Conservation (phyloP, 371 early-diverging fungal genomes). For the Mucor lusitanicus region DNA sequence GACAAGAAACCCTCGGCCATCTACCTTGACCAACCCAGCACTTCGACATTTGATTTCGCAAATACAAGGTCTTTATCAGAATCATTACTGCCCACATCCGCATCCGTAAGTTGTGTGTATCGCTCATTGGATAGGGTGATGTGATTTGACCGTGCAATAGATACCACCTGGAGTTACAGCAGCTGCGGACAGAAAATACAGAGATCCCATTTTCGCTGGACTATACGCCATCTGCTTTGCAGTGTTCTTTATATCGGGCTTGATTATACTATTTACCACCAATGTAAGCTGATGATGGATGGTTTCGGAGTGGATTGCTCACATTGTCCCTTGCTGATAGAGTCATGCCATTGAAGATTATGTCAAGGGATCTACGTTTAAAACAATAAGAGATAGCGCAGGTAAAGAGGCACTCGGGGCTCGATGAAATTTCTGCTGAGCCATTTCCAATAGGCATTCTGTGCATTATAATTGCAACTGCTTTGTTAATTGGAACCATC, state of each 20-base stretch:
- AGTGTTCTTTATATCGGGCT: slow-evolving; percentile 46
- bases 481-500: slow-evolving; percentile 51
- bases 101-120: slow-evolving; percentile 31
- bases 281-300: slow-evolving; percentile 41
- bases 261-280: slow-evolving; percentile 54
- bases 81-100: slow-evolving; percentile 43
- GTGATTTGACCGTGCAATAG: slow-evolving; percentile 19
- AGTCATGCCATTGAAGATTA: slow-evolving; percentile 40
- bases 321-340: slow-evolving; percentile 9
- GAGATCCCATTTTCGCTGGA: slow-evolving; percentile 58
- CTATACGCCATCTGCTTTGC: slow-evolving; percentile 44
- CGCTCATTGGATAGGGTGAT: background rate
- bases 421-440: background rate
- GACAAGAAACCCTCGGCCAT: slow-evolving; percentile 55
- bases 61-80: slow-evolving; percentile 34
- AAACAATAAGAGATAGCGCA: slow-evolving; percentile 57
- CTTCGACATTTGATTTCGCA: slow-evolving; percentile 25
- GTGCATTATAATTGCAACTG: slow-evolving; percentile 44
- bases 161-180: slow-evolving; percentile 40
- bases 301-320: background rate
- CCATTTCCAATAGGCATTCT: slow-evolving; percentile 43
- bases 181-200: slow-evolving; percentile 45
- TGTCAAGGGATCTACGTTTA: slow-evolving; percentile 52
- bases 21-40: slow-evolving; percentile 50
- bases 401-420: slow-evolving; percentile 28